phyloP scores from a whole-genome alignment of 495 filamentous ascomycete genomes.

The Bryoglossum gracile region DNA sequence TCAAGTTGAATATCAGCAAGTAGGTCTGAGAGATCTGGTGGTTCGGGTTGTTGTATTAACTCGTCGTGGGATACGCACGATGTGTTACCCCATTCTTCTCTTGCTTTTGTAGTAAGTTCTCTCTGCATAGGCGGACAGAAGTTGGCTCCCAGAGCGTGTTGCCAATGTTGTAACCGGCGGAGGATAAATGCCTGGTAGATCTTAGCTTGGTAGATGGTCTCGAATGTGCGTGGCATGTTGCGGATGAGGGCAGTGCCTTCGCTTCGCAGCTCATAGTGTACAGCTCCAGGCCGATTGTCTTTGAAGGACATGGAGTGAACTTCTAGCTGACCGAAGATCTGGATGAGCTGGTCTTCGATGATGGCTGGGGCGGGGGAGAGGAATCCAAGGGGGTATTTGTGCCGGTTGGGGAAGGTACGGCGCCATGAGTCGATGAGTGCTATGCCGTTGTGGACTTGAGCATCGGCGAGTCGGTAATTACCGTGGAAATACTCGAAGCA shows the following conservation, averaged over 20 bases:
- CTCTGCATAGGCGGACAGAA: not conserved
- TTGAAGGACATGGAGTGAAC: constrained; percentile 5
- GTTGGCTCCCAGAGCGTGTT: not conserved
- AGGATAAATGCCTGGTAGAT: constrained; percentile 8
- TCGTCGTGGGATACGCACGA: not conserved
- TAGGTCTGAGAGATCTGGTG: not conserved
- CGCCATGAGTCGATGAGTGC: constrained; percentile 19
- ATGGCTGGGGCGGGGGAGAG: constrained; percentile 2
- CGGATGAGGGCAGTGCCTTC: constrained; percentile 1
- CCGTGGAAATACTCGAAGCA: constrained; percentile 16
- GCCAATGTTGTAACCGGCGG: constrained; percentile 1
- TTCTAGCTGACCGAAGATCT: constrained; percentile 7
- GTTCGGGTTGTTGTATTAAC: not conserved
- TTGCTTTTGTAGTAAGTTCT: not conserved
- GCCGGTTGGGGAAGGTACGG: constrained; percentile 3
- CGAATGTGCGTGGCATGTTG: constrained; percentile 6
- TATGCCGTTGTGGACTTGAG: constrained; percentile 10
- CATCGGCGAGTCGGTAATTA: constrained; percentile 7
- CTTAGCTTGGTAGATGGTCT: constrained; percentile 1
- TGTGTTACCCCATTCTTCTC: not conserved
- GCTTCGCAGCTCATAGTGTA: not conserved
- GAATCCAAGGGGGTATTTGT: not conserved
- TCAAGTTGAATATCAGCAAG: not conserved
- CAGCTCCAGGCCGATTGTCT: not conserved
- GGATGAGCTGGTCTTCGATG: constrained; percentile 7